These are phyloP conservation scores for Logfia minima DNA, from an alignment of 129 eudicot genomes.

Conservation along the genomic window DNA sequence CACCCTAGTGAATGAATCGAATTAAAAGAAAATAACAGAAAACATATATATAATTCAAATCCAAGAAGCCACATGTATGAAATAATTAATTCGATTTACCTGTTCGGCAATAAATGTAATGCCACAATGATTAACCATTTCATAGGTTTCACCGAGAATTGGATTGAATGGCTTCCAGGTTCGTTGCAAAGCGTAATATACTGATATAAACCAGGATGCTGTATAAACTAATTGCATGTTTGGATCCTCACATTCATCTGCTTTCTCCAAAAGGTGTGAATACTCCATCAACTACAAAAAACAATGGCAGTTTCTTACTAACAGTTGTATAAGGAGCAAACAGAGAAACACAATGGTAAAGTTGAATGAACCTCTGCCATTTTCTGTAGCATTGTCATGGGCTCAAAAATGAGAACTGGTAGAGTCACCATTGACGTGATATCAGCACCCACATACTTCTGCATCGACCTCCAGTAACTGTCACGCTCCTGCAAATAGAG, in stretches of 20 bases:
- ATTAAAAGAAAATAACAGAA: not conserved
- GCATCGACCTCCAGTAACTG: slow-evolving; percentile 95
- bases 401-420: slow-evolving; percentile 93
- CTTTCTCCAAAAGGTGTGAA: slow-evolving; percentile 65
- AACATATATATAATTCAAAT: not conserved
- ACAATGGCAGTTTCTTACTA: slow-evolving; percentile 3
- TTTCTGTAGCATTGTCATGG: slow-evolving; percentile 94
- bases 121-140: slow-evolving; percentile 83
- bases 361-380: slow-evolving; percentile 84
- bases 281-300: slow-evolving; percentile 86
- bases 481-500: slow-evolving; percentile 70
- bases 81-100: slow-evolving; percentile 37
- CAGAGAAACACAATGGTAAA: slow-evolving; percentile 22
- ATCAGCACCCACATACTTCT: slow-evolving; percentile 86
- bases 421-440: slow-evolving; percentile 95
- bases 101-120: slow-evolving; percentile 84
- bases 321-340: slow-evolving; percentile 9
- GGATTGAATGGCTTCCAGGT: slow-evolving; percentile 98
- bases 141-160: slow-evolving; percentile 97
- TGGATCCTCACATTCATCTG: slow-evolving; percentile 90
- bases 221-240: slow-evolving; percentile 85
- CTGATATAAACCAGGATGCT: slow-evolving; percentile 85
- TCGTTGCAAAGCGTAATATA: slow-evolving; percentile 75
- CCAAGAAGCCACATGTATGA: not conserved
- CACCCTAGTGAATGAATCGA: not conserved